These are phyloP conservation scores for Litsea cubeba DNA, from an alignment of 164 flowering plant species.

Conservation along the genomic window DNA sequence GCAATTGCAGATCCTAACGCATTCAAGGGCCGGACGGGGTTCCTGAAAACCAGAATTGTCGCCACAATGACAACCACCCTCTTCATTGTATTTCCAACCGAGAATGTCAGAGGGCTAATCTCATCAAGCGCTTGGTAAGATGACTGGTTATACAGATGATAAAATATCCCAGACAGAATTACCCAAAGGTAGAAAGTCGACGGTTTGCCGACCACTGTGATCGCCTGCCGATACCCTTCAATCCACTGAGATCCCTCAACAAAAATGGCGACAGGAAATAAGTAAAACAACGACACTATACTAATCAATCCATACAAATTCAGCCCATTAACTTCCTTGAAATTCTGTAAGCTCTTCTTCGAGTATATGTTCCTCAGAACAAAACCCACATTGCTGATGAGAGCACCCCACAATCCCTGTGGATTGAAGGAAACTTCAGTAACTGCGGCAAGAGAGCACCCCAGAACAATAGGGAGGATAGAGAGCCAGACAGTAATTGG, in stretches of 20 bases:
- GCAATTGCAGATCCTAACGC: slow-evolving; percentile 90
- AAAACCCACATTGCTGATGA: slow-evolving; percentile 86
- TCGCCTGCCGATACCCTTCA: slow-evolving; percentile 61
- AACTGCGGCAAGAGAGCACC: slow-evolving; percentile 78
- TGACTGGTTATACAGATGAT: slow-evolving; percentile 84
- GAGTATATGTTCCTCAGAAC: slow-evolving; percentile 87
- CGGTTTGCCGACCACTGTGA: slow-evolving; percentile 44
- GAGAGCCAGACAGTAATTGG: slow-evolving; percentile 82
- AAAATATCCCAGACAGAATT: slow-evolving; percentile 69
- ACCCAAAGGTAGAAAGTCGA: slow-evolving; percentile 78
- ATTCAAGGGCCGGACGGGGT: slow-evolving; percentile 80
- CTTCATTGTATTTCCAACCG: slow-evolving; percentile 95
- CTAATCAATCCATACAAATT: slow-evolving; percentile 85
- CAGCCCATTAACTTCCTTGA: slow-evolving; percentile 78
- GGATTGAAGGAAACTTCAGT: slow-evolving; percentile 85
- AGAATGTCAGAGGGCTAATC: slow-evolving; percentile 84
- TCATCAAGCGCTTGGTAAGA: slow-evolving; percentile 88
- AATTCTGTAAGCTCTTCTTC: slow-evolving; percentile 61
- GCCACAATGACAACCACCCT: slow-evolving; percentile 84
- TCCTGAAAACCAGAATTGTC: slow-evolving; percentile 71
- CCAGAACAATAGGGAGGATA: slow-evolving; percentile 73
- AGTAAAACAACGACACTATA: slow-evolving; percentile 60
- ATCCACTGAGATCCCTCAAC: slow-evolving; percentile 92
- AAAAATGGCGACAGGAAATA: slow-evolving; percentile 71
- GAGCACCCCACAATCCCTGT: slow-evolving; percentile 78